Percentiles rank a stretch among this genome's conserved stretches.
Evolutionary conservation across 2,329 filamentous ascomycete genomes (phyloP).

Genomic region (Penicillium olsonii): DNA sequence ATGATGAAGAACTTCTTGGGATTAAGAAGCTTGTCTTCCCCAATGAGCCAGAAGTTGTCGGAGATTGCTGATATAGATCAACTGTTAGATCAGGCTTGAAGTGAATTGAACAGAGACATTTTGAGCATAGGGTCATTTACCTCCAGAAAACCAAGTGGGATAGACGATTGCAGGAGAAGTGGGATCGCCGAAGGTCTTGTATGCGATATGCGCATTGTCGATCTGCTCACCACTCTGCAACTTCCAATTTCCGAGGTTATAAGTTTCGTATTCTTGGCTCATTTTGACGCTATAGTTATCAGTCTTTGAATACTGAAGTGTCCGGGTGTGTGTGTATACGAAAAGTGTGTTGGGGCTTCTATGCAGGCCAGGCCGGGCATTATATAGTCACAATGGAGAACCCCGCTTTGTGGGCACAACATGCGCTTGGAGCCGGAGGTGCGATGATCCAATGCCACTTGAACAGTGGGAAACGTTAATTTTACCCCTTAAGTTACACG

Average conservation of each 20-base stretch:
- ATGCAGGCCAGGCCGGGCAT: neutral
- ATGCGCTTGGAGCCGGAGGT: slow-evolving; percentile 11
- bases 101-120: neutral
- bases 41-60: slow-evolving; percentile 75
- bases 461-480: too few species aligned
- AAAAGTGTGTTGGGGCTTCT: too few species aligned
- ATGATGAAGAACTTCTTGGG: slow-evolving; percentile 69
- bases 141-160: slow-evolving; percentile 72
- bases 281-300: slow-evolving; percentile 15
- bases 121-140: slow-evolving; percentile 37
- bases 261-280: slow-evolving; percentile 48
- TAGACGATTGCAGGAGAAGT: slow-evolving; percentile 69
- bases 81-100: neutral
- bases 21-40: slow-evolving; percentile 63
- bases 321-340: too few species aligned
- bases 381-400: slow-evolving; percentile 3
- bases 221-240: slow-evolving; percentile 67
- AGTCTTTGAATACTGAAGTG: too few species aligned
- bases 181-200: slow-evolving; percentile 71
- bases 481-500: too few species aligned
- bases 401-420: slow-evolving; percentile 19
- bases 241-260: slow-evolving; percentile 64
- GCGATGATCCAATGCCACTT: neutral
- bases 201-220: slow-evolving; percentile 68
- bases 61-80: slow-evolving; percentile 50